Base-by-base conservation (phyloP, 345 rosid species). In the Eutrema yunnanense region DNA sequence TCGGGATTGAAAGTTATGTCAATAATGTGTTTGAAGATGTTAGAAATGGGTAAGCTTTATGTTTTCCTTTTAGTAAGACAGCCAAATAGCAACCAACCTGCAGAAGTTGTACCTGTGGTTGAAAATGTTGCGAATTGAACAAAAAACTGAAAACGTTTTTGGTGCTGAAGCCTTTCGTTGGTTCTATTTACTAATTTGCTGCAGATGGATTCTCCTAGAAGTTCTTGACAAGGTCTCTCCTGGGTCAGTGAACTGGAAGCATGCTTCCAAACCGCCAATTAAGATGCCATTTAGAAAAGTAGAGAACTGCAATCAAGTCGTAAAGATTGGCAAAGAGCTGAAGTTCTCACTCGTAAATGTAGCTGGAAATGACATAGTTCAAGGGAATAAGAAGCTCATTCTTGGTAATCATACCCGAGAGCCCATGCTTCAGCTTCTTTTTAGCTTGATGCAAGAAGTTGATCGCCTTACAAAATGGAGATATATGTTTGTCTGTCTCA, bases 241-340 rank as follows among this genome's bases (percentile, higher is more conserved):
- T 9, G 96, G 96, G 36, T 89, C 88, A 43, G 97, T 89, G 29
- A 86, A 87, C 84, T 95, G 97, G 97, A 94, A 85, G 84, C 92
- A 89, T 9, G 89, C 99, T 61, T 79, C 96, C 4, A 94, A 82
- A 75, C 99, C 98, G 55, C 98, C 96, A 0, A 89, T 94, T 42
- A 94, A 89, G 85, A 91, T 92, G 95, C 97, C 96, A 8, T 89
- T 94, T 57, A 86, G 93, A 81, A 92, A 89, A 81, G 93, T 94
- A 46, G 99, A 94, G 73, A 94, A 94, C 76, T 92, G 96, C 83
- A 94, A 94, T 79, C 97, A 94, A 84, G 96, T 89, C 30, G 78
- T 94, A 71, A 80, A 70, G 82, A 89, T 92, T 34, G 97, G 97
- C 65, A 85, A 78, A 82, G 83, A 85, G 69, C 51, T 94, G 84